Base-by-base conservation (phyloP, 2,329 filamentous ascomycete genomes). In the Microdochium trichocladiopsis region DNA sequence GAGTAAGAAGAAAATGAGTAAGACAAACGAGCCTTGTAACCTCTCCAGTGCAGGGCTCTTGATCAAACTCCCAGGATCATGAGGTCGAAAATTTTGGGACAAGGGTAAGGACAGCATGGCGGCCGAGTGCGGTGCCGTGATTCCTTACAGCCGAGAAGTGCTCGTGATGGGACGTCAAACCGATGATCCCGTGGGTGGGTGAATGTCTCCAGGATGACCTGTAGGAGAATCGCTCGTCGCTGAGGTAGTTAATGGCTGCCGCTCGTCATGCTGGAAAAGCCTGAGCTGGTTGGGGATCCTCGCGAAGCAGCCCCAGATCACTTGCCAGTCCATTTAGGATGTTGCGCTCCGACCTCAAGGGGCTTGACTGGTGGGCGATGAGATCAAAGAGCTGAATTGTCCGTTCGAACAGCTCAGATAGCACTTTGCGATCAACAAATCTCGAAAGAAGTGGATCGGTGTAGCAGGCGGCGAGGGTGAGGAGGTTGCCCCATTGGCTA, bases 401-500 rank as follows among this genome's bases (percentile, higher is more conserved):
- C 55, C 82, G 84, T 41, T 74, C 65, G 53, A 95, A 83, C 0
- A 95, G 77, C 1, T 68, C 64, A 47, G 78, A 72, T 6, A 95
- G 71, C 2, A 73, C 69, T 1, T 76, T 66, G 48, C 72, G 69
- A 3, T 82, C 67, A 21, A 95, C 77, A 25, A 83, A 79, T 4
- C 72, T 66, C 4, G 71, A 70, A 1, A 95, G 77, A 24, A 77
- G 70, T 4, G 75, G 78, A 48, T 93, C 88, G 56, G 78, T 80
- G 68, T 84, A 92, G 3, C 87, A 88, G 1, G 93, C 91, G 24
- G 89, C 84, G 2, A 99, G 80, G n/a, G 95, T 90, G 49, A 97
- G 76, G 63, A 96, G 82, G 66, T 97, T 97, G 53, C 94, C 93
- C 75, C 95, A 99, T 90, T 99, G 94, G 5, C 92, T 95, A n/a